Evolutionary conservation across 352 stramenopile species (phyloP).

Genomic region (Lagenidium sp.): DNA sequence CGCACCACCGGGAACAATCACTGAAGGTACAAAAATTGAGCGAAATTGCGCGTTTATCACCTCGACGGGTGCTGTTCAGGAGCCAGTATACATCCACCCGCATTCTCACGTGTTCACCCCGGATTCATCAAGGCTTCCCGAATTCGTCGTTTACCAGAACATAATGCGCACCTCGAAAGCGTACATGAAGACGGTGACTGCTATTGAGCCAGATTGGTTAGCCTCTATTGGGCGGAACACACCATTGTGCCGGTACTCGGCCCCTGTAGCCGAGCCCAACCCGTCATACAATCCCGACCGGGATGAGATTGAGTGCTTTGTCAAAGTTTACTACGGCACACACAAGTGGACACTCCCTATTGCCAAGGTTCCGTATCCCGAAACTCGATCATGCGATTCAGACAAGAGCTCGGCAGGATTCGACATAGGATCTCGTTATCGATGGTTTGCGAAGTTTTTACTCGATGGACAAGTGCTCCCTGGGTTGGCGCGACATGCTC

Average conservation of each 20-base stretch:
- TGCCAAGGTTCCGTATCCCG: slow-evolving; percentile 43
- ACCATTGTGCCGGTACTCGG: slow-evolving; percentile 60
- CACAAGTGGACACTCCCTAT: slow-evolving; percentile 60
- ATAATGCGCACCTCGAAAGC: slow-evolving; percentile 67
- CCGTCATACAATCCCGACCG: slow-evolving; percentile 43
- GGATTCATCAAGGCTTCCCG: slow-evolving; percentile 48
- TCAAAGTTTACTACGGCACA: slow-evolving; percentile 62
- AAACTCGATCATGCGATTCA: slow-evolving; percentile 2
- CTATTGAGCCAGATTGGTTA: slow-evolving; percentile 97
- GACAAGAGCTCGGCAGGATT: slow-evolving; percentile 27
- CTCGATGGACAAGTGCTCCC: slow-evolving; percentile 57
- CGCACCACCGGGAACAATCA: slow-evolving; percentile 59
- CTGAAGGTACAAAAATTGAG: slow-evolving; percentile 73
- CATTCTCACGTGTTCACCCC: slow-evolving; percentile 77
- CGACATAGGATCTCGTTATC: slow-evolving; percentile 31
- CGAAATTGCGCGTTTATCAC: slow-evolving; percentile 75
- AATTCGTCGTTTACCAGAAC: slow-evolving; percentile 72
- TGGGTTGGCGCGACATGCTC: slow-evolving; percentile 75
- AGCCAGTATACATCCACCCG: slow-evolving; percentile 79
- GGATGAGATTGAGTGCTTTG: slow-evolving; percentile 75
- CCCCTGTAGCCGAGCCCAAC: slow-evolving; percentile 42
- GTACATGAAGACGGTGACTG: slow-evolving; percentile 97
- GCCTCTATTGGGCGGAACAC: slow-evolving; percentile 66
- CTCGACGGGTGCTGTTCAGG: slow-evolving; percentile 39
- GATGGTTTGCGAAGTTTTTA: slow-evolving; percentile 82